Evolutionary conservation across 148 eudicot genomes (phyloP).

Genomic region (Fagopyrum homotropicum): DNA sequence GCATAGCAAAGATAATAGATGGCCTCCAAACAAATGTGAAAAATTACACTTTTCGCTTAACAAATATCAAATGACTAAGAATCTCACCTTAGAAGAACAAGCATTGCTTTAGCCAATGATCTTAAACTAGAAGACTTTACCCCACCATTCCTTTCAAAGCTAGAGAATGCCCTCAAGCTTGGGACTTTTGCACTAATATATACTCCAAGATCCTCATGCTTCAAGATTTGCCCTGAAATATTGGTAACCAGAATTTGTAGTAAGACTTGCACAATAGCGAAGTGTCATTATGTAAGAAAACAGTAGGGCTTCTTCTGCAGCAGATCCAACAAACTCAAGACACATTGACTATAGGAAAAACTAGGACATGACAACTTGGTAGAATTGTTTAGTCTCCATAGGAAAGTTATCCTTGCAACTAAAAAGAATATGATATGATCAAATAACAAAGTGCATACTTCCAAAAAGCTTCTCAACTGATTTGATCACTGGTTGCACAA

Average conservation of each 20-base stretch:
- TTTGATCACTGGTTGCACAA: slow-evolving; percentile 50
- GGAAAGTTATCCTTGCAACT: background rate
- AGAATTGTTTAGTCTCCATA: background rate
- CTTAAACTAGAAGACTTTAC: slow-evolving; percentile 36
- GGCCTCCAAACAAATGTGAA: background rate
- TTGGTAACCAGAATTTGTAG: slow-evolving; percentile 19
- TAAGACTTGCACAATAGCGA: slow-evolving; percentile 8
- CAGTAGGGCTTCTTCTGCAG: too few relatives aligned
- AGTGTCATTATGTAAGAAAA: background rate
- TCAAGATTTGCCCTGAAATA: slow-evolving; percentile 81
- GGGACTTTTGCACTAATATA: slow-evolving; percentile 69
- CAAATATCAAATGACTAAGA: background rate
- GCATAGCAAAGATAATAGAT: background rate
- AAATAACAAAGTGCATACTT: slow-evolving; percentile 39
- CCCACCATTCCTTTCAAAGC: slow-evolving; percentile 51
- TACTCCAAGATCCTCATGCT: slow-evolving; percentile 67
- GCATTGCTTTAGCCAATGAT: slow-evolving; percentile 61
- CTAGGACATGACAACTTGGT: background rate
- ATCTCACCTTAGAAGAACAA: slow-evolving; percentile 53
- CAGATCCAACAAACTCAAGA: too few relatives aligned
- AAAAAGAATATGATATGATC: background rate
- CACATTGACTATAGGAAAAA: background rate
- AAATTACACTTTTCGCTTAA: background rate
- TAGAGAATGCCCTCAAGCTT: slow-evolving; percentile 40
- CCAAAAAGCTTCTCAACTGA: slow-evolving; percentile 75